Base-by-base conservation (phyloP, 1,139 yeast species). In the Hansenula lynferdii region DNA sequence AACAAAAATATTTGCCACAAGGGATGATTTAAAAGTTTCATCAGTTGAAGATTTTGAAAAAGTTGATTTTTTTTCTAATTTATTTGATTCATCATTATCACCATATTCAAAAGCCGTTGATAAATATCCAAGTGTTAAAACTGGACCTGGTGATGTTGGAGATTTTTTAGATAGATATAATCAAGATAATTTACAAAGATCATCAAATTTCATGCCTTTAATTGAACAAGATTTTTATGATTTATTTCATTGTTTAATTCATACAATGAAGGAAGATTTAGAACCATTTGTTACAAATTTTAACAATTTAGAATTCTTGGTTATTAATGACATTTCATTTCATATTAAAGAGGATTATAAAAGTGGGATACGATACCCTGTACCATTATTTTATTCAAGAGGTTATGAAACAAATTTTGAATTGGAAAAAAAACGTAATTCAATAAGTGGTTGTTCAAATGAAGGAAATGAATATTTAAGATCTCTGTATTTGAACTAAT, bases 51-150 rank as follows among this genome's bases (percentile, higher is more conserved):
- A 57, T 34, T 53, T 55, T 31, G 51, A 57, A 6, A 53, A 57
- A 3, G 57, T 62, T 36, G 65, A 63, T 41, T 58, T 60, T 30
- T 64, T 60, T 41, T 57, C 58, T 15, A 58, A 55, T 50, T 58
- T 64, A 51, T 49, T 59, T 31, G 48, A 51, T 26, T 49, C 62
- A 11, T 59, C 60, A 19, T 37, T 65, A 19, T 46, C 61, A 29
- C 70, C 70, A 3, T 65, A 65, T 40, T 63, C 69, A 1, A 65
- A 64, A 40, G 69, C 69, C 1, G 62, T 65, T 35, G 70, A 64
- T 43, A 50, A 49, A 31, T 64, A 60, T 42, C 70, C 70, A 22
- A 57, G 67, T 31, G 69, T 65, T 3, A 54, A 64, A 36, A 65
- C 69, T 0, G 66, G 64, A 25, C 60, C 66, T 12, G 65, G 61